Evolutionary conservation across 2,329 filamentous ascomycete genomes (phyloP), one percentile per base, ranked within the genome.

Genomic region (Botryotinia globosa): DNA sequence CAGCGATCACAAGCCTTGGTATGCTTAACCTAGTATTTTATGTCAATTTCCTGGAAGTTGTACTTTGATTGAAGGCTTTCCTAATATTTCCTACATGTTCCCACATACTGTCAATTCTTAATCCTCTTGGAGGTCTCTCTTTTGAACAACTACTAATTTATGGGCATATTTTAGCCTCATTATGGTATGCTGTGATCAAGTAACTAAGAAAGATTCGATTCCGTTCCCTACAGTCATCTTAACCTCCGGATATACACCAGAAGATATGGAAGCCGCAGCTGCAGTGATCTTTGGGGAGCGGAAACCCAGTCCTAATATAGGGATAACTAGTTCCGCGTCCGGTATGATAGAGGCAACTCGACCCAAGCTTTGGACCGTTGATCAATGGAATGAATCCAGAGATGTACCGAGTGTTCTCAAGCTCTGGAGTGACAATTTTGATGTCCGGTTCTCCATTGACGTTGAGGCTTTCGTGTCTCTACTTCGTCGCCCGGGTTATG

Each of bases 401-500:
- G 80, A 80, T 72, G 73, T 80, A 29, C 51, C 74, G 20, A 75
- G 74, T 59, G 75, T 80, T 25, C 67, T 74, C 48, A 74, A 73
- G 32, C 45, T 81, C 42, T 81, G 80, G 80, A 75, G 67, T 69
- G 72, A 79, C 44, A 75, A 72, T 56, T 72, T 79, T 29, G 72
- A 72, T 29, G 72, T 61, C 29, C 81, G 82, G 54, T 89, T 88
- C 75, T 81, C 83, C 34, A 81, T 89, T 8, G 79, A 82, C 66
- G 80, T 78, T 29, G 80, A 80, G 61, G 80, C 80, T 6, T 81
- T 90, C 7, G 82, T 82, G 39, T 81, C 82, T 2, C 78, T 90
- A 1, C 82, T 90, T 6, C 82, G 84, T 72, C 84, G 87, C 59
- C 84, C 86, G 71, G 88, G 87, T 56, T 89, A 87, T 74, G 83